phyloP scores from a whole-genome alignment of 495 filamentous ascomycete species.

The Daldinia childiae region DNA sequence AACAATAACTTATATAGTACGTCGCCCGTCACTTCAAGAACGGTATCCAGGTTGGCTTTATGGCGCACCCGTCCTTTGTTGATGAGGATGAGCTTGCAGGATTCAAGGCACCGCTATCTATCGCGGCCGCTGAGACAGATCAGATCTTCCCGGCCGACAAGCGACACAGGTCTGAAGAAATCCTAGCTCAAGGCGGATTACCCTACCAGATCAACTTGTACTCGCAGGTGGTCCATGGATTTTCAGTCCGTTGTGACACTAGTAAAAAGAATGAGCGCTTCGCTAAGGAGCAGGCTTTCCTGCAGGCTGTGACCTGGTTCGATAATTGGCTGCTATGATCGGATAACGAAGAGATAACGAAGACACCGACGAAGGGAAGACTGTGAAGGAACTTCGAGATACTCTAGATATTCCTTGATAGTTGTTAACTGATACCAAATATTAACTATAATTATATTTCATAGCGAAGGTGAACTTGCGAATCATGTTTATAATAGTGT shows the following conservation, averaged over 20 bases:
- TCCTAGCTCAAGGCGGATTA: constrained; percentile 66
- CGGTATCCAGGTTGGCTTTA: constrained; percentile 69
- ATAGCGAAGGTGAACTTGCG: not conserved
- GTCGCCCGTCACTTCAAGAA: constrained; percentile 56
- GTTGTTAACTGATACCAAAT: no score
- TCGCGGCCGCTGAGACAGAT: constrained; percentile 83
- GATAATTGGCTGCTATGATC: constrained; percentile 59
- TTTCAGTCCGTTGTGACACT: constrained; percentile 75
- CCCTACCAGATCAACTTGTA: constrained; percentile 86
- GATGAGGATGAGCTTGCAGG: constrained; percentile 77
- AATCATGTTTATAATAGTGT: not conserved
- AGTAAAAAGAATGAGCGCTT: constrained; percentile 70
- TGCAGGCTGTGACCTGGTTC: constrained; percentile 84
- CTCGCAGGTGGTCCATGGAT: constrained; percentile 80
- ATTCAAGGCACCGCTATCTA: constrained; percentile 76
- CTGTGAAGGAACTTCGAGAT: constrained; percentile 7
- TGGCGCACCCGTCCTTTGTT: constrained; percentile 81
- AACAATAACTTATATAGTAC: constrained; percentile 47
- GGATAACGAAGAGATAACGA: not conserved
- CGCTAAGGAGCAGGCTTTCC: constrained; percentile 86
- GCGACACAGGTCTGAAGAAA: constrained; percentile 66
- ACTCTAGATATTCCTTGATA: not conserved
- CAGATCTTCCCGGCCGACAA: constrained; percentile 78
- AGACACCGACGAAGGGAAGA: not conserved
- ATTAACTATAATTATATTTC: not conserved